Conservation (phyloP, 2,329 filamentous ascomycete genomes). For the Knoxdaviesia proteae region DNA sequence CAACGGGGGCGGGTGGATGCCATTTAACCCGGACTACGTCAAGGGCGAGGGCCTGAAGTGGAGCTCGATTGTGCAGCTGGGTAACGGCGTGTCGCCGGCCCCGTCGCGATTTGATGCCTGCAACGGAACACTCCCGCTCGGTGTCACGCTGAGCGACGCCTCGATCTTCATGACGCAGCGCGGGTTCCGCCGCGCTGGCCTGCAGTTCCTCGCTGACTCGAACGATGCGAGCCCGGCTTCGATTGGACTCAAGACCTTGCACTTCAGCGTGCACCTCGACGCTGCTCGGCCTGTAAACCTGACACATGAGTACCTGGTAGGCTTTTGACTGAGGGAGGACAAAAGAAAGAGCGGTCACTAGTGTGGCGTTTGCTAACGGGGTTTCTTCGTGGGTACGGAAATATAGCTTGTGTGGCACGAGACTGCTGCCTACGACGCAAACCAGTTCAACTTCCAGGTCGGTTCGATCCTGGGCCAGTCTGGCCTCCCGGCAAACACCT, state of each 20-base stretch:
- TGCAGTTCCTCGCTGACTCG: conserved; percentile 19
- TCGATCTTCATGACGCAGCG: conserved; percentile 23
- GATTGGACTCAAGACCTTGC: conserved; percentile 14
- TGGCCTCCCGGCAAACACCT: conserved; percentile 2
- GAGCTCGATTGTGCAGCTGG: conserved; percentile 15
- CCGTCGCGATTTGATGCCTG: conserved; percentile 16
- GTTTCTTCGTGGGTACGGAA: too few relatives aligned
- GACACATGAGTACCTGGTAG: conserved; percentile 15
- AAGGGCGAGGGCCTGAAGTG: conserved; percentile 15
- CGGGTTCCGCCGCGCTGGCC: conserved; percentile 22
- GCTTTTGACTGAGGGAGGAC: background rate
- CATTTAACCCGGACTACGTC: conserved; percentile 16
- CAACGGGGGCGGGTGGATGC: conserved; percentile 9
- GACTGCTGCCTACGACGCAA: conserved; percentile 14
- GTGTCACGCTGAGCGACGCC: conserved; percentile 21
- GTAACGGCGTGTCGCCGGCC: conserved; percentile 5
- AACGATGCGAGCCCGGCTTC: conserved; percentile 17
- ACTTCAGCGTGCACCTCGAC: conserved; percentile 15
- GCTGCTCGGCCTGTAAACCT: conserved; percentile 13
- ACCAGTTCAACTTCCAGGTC: conserved; percentile 18
- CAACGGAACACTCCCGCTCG: conserved; percentile 14
- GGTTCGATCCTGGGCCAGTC: conserved; percentile 11
- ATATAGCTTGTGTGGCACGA: conserved; percentile 14
- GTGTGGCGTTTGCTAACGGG: too few relatives aligned
- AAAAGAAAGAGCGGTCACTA: too few relatives aligned